phyloP scores from a whole-genome alignment of 768 basidiomycete species.

The Amyloporia xantha region DNA sequence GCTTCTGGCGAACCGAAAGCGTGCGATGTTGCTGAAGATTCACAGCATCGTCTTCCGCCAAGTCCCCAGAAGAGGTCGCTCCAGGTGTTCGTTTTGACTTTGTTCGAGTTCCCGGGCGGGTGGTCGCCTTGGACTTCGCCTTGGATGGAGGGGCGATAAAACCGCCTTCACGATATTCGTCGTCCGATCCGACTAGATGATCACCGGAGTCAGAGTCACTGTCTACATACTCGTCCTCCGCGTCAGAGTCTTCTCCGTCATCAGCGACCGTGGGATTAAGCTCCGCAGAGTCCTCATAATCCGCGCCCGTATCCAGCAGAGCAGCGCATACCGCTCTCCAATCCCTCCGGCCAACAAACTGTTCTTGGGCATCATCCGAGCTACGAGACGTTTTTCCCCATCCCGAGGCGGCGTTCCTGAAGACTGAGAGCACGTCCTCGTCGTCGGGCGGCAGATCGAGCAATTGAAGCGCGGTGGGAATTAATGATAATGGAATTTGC shows the following conservation, averaged over 20 bases:
- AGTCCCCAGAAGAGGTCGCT: not conserved
- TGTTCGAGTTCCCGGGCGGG: not conserved
- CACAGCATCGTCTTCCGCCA: not conserved
- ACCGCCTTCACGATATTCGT: constrained; percentile 25
- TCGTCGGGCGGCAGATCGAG: constrained; percentile 60
- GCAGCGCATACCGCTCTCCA: constrained; percentile 80
- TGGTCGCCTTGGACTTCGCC: not conserved
- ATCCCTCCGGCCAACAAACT: constrained; percentile 54
- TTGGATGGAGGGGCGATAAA: constrained; percentile 5
- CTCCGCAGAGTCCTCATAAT: not conserved
- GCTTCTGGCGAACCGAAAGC: constrained; percentile 48
- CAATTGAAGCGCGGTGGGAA: constrained; percentile 55
- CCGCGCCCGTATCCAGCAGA: constrained; percentile 35
- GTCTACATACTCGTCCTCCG: constrained; percentile 27
- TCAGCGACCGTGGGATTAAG: not conserved
- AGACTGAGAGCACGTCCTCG: constrained; percentile 62
- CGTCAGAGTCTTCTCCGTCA: constrained; percentile 13
- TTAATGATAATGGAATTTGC: constrained; percentile 45
- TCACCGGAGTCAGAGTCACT: constrained; percentile 6
- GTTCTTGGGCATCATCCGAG: constrained; percentile 20
- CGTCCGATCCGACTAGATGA: constrained; percentile 22
- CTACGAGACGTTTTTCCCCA: constrained; percentile 37
- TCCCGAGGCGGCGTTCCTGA: constrained; percentile 69
- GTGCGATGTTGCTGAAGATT: not conserved
- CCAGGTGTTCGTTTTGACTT: not conserved